phyloP scores from a whole-genome alignment of 2,329 filamentous ascomycete species.

The Aspergillus flavus region DNA sequence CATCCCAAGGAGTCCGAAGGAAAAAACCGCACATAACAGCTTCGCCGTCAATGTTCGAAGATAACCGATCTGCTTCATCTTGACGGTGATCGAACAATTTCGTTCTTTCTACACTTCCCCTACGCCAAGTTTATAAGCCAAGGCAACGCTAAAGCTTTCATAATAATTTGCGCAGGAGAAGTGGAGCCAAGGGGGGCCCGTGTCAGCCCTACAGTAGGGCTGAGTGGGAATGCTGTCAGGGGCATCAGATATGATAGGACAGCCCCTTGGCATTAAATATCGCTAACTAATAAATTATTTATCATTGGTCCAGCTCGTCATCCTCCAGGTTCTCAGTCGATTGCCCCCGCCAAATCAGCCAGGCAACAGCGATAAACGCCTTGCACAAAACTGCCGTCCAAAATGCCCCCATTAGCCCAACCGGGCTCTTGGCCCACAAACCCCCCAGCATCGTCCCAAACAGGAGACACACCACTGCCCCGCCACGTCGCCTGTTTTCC shows the following conservation, averaged over 20 bases:
- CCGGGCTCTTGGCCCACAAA: slow-evolving; percentile 54
- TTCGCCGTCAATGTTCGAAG: slow-evolving; percentile 2
- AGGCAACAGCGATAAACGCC: slow-evolving; percentile 57
- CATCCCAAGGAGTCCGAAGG: slow-evolving; percentile 20
- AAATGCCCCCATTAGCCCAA: slow-evolving; percentile 57
- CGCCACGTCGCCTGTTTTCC: slow-evolving; percentile 57
- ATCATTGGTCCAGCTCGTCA: background rate
- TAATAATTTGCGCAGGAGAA: background rate
- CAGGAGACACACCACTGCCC: slow-evolving; percentile 55
- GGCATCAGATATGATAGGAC: background rate
- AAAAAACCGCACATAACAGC: slow-evolving; percentile 17
- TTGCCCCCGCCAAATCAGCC: slow-evolving; percentile 63
- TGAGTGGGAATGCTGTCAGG: background rate
- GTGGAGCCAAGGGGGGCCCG: background rate
- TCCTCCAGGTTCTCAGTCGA: background rate
- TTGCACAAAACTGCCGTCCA: slow-evolving; percentile 65
- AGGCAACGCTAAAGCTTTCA: background rate
- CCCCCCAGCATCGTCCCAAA: slow-evolving; percentile 59
- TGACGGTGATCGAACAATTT: background rate
- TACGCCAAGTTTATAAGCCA: background rate
- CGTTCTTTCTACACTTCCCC: background rate
- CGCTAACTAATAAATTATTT: background rate
- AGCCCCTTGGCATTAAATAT: background rate
- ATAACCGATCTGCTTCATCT: background rate
- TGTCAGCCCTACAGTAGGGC: slow-evolving; percentile 3